Percentiles rank a stretch among this genome's conserved stretches.
These are phyloP conservation scores for Syncephalis fuscata DNA, from an alignment of 371 early-diverging fungal species.

Conservation along the genomic window DNA sequence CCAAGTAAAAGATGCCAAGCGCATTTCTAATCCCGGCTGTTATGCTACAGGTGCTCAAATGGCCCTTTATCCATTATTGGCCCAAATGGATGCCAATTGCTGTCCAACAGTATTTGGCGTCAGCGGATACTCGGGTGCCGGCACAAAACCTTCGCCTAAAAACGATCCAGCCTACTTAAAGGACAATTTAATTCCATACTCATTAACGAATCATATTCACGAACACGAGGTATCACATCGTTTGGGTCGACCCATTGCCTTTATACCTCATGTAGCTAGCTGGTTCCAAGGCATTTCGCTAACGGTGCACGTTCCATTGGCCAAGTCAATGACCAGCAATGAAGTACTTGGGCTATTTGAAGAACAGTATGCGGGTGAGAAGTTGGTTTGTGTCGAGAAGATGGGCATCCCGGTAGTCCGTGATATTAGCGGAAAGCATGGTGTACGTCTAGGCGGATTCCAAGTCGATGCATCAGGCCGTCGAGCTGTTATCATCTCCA, in stretches of 20 bases:
- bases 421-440: conserved; percentile 73
- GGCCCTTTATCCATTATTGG: conserved; percentile 62
- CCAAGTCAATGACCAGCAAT: conserved; percentile 33
- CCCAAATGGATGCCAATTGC: conserved; percentile 31
- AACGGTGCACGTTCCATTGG: conserved; percentile 72
- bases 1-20: conserved; percentile 30
- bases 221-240: conserved; percentile 81
- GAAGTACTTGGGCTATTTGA: conserved; percentile 52
- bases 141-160: conserved; percentile 86
- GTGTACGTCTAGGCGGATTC: conserved; percentile 83
- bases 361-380: conserved; percentile 57
- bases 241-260: conserved; percentile 39
- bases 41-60: conserved; percentile 94
- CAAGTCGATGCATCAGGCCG: conserved; percentile 60
- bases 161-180: conserved; percentile 69
- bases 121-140: conserved; percentile 93
- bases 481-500: conserved; percentile 76
- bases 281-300: conserved; percentile 88
- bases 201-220: conserved; percentile 90
- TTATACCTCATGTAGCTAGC: conserved; percentile 84
- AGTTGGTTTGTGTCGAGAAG: conserved; percentile 58
- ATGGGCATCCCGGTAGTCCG: conserved; percentile 62
- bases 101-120: conserved; percentile 84
- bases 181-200: conserved; percentile 82
- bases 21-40: conserved; percentile 92